Evolutionary conservation across 805 yeast species (phyloP), one percentile per base, ranked within the genome.

Genomic region (Wickerhamomyces tratensis): DNA sequence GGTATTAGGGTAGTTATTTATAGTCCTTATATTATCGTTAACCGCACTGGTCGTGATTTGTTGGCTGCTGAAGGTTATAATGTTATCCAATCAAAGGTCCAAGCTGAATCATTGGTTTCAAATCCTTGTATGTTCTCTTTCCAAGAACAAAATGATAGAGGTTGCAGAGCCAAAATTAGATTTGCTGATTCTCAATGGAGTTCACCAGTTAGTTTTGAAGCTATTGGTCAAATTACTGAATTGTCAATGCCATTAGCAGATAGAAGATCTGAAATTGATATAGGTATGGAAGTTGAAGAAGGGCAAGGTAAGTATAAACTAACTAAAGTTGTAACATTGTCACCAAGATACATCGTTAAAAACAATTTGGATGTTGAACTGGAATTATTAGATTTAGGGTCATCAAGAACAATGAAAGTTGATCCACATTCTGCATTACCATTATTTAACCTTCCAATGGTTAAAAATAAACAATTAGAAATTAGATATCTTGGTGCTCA

Each of bases 51-150:
- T 2, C 73, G 71, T 46, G 77, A 77, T 48, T 48, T 93, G 12
- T 69, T 66, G 39, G 60, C 88, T 13, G 65, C 70, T 40, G 79
- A 79, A 33, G 68, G 72, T 12, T 52, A 65, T 27, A 85, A 82
- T 54, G 63, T 72, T 13, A 63, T 79, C 37, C 59, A 64, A 15
- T 74, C 85, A 0, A 58, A 57, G 12, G 67, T 76, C 2, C 42
- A 52, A 8, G 64, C 53, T n/a, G 46, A 57, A 5, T 46, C 57
- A 37, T 65, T 57, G 33, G 58, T 62, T 13, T 57, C 74, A 1
- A 50, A 57, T 35, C 96, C 96, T 0, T 75, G 74, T 44, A 77
- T 93, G 85, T 89, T 93, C 65, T 91, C 98, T 0, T 91, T 86
- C 55, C 82, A 76, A 25, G 67, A 65, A 12, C 74, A 71, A 33